Evolutionary conservation across 805 yeast species (phyloP).

Genomic region (Suhomyces canberraensis): DNA sequence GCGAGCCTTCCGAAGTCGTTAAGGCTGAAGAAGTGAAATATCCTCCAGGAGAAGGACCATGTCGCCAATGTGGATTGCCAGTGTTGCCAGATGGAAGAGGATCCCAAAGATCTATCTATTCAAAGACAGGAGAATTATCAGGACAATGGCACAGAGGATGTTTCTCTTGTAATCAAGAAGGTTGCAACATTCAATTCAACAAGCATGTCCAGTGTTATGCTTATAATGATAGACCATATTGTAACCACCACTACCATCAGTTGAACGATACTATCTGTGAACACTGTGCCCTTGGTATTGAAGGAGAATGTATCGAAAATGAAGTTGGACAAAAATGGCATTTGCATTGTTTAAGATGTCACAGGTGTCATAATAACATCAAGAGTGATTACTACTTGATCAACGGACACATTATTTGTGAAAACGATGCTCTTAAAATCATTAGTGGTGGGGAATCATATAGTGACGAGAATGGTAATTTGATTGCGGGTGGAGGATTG

Average conservation of each 20-base stretch:
- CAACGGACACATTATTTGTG: slow-evolving; percentile 51
- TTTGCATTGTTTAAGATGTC: slow-evolving; percentile 66
- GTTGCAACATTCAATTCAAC: slow-evolving; percentile 56
- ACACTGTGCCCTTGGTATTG: slow-evolving; percentile 71
- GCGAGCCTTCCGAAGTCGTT: background rate
- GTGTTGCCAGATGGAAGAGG: slow-evolving; percentile 44
- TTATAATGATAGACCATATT: slow-evolving; percentile 74
- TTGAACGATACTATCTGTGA: slow-evolving; percentile 73
- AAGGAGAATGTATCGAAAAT: slow-evolving; percentile 86
- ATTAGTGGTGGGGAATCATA: slow-evolving; percentile 23
- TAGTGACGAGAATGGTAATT: slow-evolving; percentile 19
- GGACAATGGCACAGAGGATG: slow-evolving; percentile 96
- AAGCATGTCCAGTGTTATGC: slow-evolving; percentile 72
- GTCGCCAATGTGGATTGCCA: slow-evolving; percentile 65
- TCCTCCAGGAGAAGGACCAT: slow-evolving; percentile 73
- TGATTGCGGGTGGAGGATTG: slow-evolving; percentile 21
- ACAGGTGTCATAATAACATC: slow-evolving; percentile 52
- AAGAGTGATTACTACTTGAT: slow-evolving; percentile 53
- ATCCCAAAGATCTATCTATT: slow-evolving; percentile 61
- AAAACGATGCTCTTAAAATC: slow-evolving; percentile 35
- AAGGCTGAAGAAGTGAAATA: background rate
- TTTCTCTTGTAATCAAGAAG: slow-evolving; percentile 58
- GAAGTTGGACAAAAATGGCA: slow-evolving; percentile 74
- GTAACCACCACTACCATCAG: slow-evolving; percentile 73
- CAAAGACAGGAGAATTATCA: slow-evolving; percentile 77